Evolutionary conservation across 1,284 basidiomycete species (phyloP).

Genomic region (Meira nashicola): DNA sequence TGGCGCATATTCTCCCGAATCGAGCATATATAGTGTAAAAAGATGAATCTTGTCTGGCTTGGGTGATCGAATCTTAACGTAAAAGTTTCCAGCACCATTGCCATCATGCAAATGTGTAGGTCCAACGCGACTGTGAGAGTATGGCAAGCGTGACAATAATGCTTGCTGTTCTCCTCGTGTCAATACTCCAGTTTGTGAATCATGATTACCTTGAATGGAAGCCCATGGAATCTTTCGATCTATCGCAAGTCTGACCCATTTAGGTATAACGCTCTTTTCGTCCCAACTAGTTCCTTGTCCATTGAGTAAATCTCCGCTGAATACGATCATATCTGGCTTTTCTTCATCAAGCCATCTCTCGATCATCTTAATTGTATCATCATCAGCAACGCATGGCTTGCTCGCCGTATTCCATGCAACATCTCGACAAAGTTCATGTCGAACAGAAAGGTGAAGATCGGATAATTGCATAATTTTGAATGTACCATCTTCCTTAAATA

Average conservation of each 20-base stretch:
- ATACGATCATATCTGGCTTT: conserved; percentile 79
- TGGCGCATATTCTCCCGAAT: conserved; percentile 64
- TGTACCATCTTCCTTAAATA: conserved; percentile 32
- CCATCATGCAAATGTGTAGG: conserved; percentile 76
- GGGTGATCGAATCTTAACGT: conserved; percentile 20
- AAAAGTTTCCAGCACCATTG: conserved; percentile 54
- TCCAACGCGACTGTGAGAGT: conserved; percentile 72
- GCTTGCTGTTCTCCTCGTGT: conserved; percentile 59
- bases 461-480: conserved; percentile 50
- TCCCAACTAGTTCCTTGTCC: conserved; percentile 80
- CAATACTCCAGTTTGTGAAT: conserved; percentile 30
- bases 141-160: conserved; percentile 70
- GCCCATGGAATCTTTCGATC: conserved; percentile 78
- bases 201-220: conserved; percentile 80
- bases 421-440: conserved; percentile 39
- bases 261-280: conserved; percentile 74
- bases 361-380: conserved; percentile 32
- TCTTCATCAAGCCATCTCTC: conserved; percentile 61
- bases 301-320: conserved; percentile 53
- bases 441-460: conserved; percentile 44
- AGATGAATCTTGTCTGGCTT: conserved; percentile 64
- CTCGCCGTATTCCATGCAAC: conserved; percentile 10
- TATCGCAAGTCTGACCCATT: conserved; percentile 74
- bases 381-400: conserved; percentile 19
- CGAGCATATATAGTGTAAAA: conserved; percentile 85